phyloP scores from a whole-genome alignment of 306 rosid genomes.

The Cicer pinnatifidum region DNA sequence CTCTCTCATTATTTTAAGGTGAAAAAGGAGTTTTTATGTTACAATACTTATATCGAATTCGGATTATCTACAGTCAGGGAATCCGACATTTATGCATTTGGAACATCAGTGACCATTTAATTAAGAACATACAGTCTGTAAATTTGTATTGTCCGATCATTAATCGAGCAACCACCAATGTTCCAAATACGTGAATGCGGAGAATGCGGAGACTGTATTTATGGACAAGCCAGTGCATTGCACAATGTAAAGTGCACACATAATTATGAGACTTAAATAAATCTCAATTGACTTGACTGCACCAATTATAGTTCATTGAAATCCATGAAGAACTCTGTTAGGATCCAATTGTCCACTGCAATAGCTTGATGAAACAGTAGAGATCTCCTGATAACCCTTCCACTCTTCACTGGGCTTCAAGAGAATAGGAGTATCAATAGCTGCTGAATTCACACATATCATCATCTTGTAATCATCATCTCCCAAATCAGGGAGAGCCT shows the following conservation, averaged over 20 bases:
- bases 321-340: slow-evolving; percentile 63
- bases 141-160: no score
- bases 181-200: no score
- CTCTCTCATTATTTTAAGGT: slow-evolving; percentile 37
- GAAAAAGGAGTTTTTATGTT: slow-evolving; percentile 9
- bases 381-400: slow-evolving; percentile 76
- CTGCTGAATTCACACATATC: slow-evolving; percentile 74
- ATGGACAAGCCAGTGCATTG: slow-evolving; percentile 37
- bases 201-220: background rate
- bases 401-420: slow-evolving; percentile 79
- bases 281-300: slow-evolving; percentile 35
- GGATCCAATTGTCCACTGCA: slow-evolving; percentile 91
- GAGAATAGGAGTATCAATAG: slow-evolving; percentile 58
- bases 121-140: no score
- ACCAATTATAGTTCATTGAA: slow-evolving; percentile 43
- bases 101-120: no score
- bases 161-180: no score
- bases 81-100: no score
- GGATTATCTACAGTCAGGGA: no score
- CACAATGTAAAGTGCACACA: background rate
- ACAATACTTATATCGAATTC: background rate
- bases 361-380: slow-evolving; percentile 77
- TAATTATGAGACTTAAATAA: slow-evolving; percentile 23
- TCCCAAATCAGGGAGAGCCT: slow-evolving; percentile 65
- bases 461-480: slow-evolving; percentile 72